Percentiles rank a stretch among this genome's conserved stretches.
phyloP scores from a whole-genome alignment of 306 rosid species.

The Cucurbita pepo region DNA sequence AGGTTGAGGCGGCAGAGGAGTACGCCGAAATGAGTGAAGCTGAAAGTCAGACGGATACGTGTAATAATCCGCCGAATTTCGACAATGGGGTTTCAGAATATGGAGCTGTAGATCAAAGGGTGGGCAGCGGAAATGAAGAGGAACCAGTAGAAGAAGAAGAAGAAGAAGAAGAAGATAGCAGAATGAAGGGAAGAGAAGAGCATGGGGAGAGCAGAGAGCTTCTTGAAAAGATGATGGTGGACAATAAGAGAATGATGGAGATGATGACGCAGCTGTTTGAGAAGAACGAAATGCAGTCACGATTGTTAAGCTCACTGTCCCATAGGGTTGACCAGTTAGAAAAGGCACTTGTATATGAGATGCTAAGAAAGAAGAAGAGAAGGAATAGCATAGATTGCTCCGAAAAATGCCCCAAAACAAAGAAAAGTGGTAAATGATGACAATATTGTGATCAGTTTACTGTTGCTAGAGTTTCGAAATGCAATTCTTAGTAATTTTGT shows the following conservation, averaged over 20 bases:
- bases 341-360: constrained; percentile 33
- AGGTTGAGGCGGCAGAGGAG: constrained; percentile 7
- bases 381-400: not conserved
- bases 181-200: not conserved
- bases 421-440: not conserved
- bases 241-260: constrained; percentile 43
- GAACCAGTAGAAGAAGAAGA: not conserved
- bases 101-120: not conserved
- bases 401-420: not conserved
- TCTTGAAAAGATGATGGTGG: constrained; percentile 41
- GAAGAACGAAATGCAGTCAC: constrained; percentile 36
- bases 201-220: constrained; percentile 9
- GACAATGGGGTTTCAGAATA: not conserved
- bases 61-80: not conserved
- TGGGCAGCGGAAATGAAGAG: not conserved
- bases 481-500: not conserved
- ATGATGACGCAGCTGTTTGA: constrained; percentile 36
- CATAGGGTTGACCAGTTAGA: constrained; percentile 52
- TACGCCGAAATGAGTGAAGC: constrained; percentile 1
- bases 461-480: not conserved
- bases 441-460: not conserved
- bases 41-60: constrained; percentile 6
- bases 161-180: not conserved
- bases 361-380: constrained; percentile 38
- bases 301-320: constrained; percentile 31